Conservation (phyloP, 2,329 filamentous ascomycete species). For the Xylaria sp. region DNA sequence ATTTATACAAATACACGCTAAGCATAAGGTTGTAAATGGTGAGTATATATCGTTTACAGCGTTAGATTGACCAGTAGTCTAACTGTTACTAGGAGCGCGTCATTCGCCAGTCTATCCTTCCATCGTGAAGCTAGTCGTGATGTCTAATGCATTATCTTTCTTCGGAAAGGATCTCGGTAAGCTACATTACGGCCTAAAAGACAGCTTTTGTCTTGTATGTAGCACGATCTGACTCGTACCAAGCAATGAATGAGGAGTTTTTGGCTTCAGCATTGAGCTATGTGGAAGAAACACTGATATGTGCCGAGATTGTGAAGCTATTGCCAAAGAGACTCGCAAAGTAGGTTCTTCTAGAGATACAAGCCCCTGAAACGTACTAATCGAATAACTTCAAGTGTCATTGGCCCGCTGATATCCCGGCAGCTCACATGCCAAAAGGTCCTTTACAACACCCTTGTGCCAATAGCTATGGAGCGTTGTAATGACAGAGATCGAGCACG, state of each 20-base stretch:
- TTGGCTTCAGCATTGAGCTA: slow-evolving; percentile 39
- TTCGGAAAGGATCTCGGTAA: slow-evolving; percentile 36
- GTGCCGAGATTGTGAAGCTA: slow-evolving; percentile 44
- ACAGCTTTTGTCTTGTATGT: neutral
- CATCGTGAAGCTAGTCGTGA: slow-evolving; percentile 23
- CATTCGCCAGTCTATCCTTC: slow-evolving; percentile 22
- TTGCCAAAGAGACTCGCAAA: no score
- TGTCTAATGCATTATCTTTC: slow-evolving; percentile 33
- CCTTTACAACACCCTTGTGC: no score
- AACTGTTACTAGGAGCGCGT: neutral
- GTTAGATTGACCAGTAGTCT: no score
- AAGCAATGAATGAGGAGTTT: slow-evolving; percentile 7
- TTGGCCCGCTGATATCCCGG: no score
- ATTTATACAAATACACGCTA: neutral
- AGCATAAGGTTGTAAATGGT: neutral
- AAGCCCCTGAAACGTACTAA: no score
- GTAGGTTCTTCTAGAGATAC: no score
- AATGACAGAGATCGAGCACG: no score
- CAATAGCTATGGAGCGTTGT: no score
- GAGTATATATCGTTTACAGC: neutral
- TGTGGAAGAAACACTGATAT: slow-evolving; percentile 45
- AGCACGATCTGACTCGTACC: no score
- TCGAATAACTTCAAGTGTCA: no score
- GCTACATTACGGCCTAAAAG: no score
- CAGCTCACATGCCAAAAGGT: no score